Percentiles rank a stretch among this genome's conserved stretches.
These are phyloP conservation scores for Candida lessepsii DNA, from an alignment of 805 yeast genomes.

Conservation along the genomic window DNA sequence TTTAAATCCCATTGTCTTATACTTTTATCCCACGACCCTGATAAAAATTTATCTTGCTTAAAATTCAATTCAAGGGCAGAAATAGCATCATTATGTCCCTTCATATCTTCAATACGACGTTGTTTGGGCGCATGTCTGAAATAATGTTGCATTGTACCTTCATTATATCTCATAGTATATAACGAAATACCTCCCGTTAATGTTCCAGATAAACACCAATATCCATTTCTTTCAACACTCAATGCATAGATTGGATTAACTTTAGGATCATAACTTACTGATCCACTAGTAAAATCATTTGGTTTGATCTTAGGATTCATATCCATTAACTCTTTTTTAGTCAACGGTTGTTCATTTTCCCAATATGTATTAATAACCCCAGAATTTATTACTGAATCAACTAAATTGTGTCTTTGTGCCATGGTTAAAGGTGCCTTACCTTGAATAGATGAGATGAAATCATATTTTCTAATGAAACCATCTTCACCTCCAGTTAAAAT, in stretches of 20 bases:
- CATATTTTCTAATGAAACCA: constrained; percentile 88
- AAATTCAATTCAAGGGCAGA: constrained; percentile 65
- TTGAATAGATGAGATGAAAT: constrained; percentile 78
- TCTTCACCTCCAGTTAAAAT: constrained; percentile 94
- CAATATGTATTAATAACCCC: constrained; percentile 85
- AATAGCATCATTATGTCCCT: constrained; percentile 71
- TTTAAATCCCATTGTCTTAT: constrained; percentile 84
- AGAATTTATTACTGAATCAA: constrained; percentile 80
- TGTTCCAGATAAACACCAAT: constrained; percentile 83
- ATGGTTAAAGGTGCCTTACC: constrained; percentile 86
- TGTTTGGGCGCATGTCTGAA: constrained; percentile 45
- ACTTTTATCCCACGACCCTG: constrained; percentile 90
- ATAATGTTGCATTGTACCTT: constrained; percentile 78
- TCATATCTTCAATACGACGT: constrained; percentile 10
- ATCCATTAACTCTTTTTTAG: constrained; percentile 35
- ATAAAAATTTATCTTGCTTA: constrained; percentile 60
- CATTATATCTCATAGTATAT: constrained; percentile 78
- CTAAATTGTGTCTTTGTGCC: constrained; percentile 85
- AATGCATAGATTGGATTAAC: constrained; percentile 85
- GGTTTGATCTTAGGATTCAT: constrained; percentile 36
- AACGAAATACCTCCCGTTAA: constrained; percentile 81
- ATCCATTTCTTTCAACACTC: constrained; percentile 78
- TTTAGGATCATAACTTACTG: constrained; percentile 52
- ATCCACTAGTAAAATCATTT: constrained; percentile 35
- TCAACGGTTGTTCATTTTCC: constrained; percentile 92